Conservation (phyloP, 441 rosid genomes). For the Erysimum cheiri region DNA sequence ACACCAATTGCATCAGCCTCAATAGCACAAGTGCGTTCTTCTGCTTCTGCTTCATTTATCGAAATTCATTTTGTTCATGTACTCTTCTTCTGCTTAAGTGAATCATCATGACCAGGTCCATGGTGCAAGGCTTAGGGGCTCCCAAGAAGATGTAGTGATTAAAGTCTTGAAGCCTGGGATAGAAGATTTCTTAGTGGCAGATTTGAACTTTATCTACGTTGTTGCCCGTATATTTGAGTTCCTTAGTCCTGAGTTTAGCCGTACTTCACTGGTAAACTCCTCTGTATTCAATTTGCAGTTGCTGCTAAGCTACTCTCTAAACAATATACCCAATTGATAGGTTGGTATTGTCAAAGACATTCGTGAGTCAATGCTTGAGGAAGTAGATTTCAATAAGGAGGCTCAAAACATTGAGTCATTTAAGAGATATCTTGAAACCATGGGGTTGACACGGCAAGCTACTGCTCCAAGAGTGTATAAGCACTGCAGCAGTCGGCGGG, state of each 20-base stretch:
- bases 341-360: conserved; percentile 93
- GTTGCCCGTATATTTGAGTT: conserved; percentile 95
- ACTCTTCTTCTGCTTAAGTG: conserved; percentile 26
- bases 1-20: conserved; percentile 97
- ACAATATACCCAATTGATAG: conserved; percentile 49
- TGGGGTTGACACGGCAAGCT: conserved; percentile 93
- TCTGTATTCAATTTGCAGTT: conserved; percentile 4
- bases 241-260: conserved; percentile 84
- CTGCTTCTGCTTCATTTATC: conserved; percentile 8
- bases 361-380: conserved; percentile 97
- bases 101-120: conserved; percentile 70
- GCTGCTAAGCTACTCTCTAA: conserved; percentile 25
- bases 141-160: conserved; percentile 91
- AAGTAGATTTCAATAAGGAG: conserved; percentile 94
- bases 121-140: conserved; percentile 86
- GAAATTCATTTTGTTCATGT: conserved; percentile 22
- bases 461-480: conserved; percentile 91
- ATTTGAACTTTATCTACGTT: conserved; percentile 85
- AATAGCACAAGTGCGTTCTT: conserved; percentile 76
- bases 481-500: conserved; percentile 83
- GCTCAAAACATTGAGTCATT: conserved; percentile 84
- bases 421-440: conserved; percentile 79
- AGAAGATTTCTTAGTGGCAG: conserved; percentile 90
- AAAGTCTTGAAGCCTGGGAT: conserved; percentile 98
- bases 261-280: conserved; percentile 80